Base-by-base conservation (phyloP, 345 rosid species). In the Aquilaria sinensis region DNA sequence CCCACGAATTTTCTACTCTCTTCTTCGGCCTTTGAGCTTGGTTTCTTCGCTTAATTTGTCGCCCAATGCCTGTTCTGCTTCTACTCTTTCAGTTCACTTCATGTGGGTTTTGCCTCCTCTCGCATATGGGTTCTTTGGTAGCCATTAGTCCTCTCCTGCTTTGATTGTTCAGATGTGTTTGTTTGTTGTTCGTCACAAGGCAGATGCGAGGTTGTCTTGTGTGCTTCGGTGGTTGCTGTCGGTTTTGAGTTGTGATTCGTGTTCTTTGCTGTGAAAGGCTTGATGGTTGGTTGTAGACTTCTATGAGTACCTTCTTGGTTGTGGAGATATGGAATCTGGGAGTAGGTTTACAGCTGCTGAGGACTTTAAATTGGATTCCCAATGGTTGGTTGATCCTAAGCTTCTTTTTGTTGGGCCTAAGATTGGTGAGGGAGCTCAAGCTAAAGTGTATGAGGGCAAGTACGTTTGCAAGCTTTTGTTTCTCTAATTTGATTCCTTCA, bases 361-460 rank as follows among this genome's bases (percentile, higher is more conserved):
- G 60, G 87, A 78, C 67, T 77, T 72, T 63, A 71, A 69, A 63
- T 65, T 87, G 79, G 97, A 88, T 77, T 70, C 85, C 45, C 83
- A 79, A 74, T 90, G 92, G 96, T 73, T 86, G 70, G 77, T 93
- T 78, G 98, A 93, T 82, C 92, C 98, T 29, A 82, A 90, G 58
- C 90, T 72, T 81, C 90, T 93, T 55, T 85, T 84, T 73, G 98
- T 90, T 66, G 98, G 98, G 2, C 98, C 98, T 51, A 90, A 79
- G 72, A 90, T 93, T 75, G 97, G 98, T 34, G 98, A 93, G 75
- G 97, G 98, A 64, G 98, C 98, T 75, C 92, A 90, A 81, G 97
- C 97, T 58, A 90, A 88, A 80, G 98, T 93, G 43, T 93, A 93
- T 16, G 92, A 93, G 79, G 98, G 97, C 78, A 93, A 88, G 97